Evolutionary conservation across 495 filamentous ascomycete species (phyloP), one percentile per base, ranked within the genome.

Genomic region (Symbiotaphrina buchneri): DNA sequence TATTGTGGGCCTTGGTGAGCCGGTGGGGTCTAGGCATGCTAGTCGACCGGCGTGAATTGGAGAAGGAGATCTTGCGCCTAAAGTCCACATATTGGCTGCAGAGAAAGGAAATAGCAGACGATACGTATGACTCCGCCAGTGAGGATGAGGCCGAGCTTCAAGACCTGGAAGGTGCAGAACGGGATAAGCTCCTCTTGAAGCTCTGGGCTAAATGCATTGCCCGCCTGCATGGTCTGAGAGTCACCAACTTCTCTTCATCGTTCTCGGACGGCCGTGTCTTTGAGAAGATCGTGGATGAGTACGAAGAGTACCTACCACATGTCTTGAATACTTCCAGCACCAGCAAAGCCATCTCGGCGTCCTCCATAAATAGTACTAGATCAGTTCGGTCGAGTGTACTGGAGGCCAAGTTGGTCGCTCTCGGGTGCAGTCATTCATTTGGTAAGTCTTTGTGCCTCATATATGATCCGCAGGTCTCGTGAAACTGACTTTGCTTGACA

Each of bases 1-100:
- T 77, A 11, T 48, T 77, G 7, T 74, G 68, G 71, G 49, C 52
- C 10, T 49, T 77, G 20, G 59, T 76, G 19, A 58, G 61, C 18
- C 56, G 58, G 41, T 62, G 59, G 51, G 68, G 67, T 6, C 47
- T 74, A 2, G 41, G 49, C 11, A 44, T 45, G 16, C 51, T 74
- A 0, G 49, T 77, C 7, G 60, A 74, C 36, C 63, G 58, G 51
- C 44, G 49, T 6, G 60, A 63, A 34, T 34, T 73, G 8, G 47
- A 38, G 26, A 59, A 56, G 30, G 67, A 76, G 39, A 61, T 63
- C 26, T 22, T 18, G 14, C 46, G 55, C 33, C 44, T 68, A 32
- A 31, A 34, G 24, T n/a, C n/a, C n/a, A n/a, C n/a, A n/a, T n/a
- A n/a, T n/a, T n/a, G n/a, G n/a, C n/a, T n/a, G n/a, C 41, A 47